Evolutionary conservation across 1,139 yeast genomes (phyloP).

Genomic region (Pneumocystis wakefieldiae): DNA sequence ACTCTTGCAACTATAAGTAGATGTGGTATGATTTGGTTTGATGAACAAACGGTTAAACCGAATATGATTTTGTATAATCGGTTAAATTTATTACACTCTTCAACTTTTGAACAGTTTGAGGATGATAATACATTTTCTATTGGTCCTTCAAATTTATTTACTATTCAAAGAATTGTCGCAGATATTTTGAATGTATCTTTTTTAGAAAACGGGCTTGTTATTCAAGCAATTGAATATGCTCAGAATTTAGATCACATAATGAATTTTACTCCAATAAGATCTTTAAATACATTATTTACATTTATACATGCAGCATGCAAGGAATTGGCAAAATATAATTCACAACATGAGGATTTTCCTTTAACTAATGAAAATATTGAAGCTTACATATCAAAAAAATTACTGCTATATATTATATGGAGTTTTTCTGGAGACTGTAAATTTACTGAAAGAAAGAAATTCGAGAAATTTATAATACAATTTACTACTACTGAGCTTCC

Average conservation of each 20-base stretch:
- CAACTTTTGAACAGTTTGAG: conserved; percentile 20
- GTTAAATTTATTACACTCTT: conserved; percentile 14
- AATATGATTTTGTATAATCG: conserved; percentile 20
- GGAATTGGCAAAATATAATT: conserved; percentile 15
- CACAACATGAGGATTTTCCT: conserved; percentile 19
- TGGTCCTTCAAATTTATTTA: neutral
- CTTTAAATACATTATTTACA: conserved; percentile 29
- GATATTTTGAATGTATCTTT: neutral
- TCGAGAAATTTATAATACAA: conserved; percentile 27
- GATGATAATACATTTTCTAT: conserved; percentile 19
- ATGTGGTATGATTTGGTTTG: conserved; percentile 80
- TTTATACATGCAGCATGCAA: conserved; percentile 19
- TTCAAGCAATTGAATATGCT: conserved; percentile 18
- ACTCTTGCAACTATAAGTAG: conserved; percentile 89
- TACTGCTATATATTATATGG: conserved; percentile 44
- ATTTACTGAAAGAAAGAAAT: conserved; percentile 28
- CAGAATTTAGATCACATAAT: conserved; percentile 35
- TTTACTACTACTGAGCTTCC: conserved; percentile 10
- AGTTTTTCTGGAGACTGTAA: conserved; percentile 51
- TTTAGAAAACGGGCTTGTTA: neutral
- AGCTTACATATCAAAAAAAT: conserved; percentile 27
- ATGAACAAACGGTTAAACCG: conserved; percentile 24
- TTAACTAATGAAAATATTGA: conserved; percentile 18
- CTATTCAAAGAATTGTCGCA: conserved; percentile 7
- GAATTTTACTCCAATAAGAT: conserved; percentile 32